Evolutionary conservation across 108 stramenopile species (phyloP).

Genomic region (Skeletonema costatum): DNA sequence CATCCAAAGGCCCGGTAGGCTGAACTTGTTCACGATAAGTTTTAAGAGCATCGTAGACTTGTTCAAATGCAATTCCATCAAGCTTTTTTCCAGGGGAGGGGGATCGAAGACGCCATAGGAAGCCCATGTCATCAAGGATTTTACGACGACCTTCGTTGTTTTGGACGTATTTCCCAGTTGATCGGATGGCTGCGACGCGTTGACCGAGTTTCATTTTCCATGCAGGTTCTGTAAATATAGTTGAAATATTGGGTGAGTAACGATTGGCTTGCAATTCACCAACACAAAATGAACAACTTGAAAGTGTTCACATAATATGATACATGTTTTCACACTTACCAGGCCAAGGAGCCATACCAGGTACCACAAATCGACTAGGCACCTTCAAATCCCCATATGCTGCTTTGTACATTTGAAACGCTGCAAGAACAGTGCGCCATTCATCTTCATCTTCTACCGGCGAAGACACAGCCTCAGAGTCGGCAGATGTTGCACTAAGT

Average conservation of each 20-base stretch:
- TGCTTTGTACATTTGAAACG: conserved; percentile 88
- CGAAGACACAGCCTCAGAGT: conserved; percentile 5
- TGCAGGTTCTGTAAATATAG: conserved; percentile 42
- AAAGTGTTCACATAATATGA: conserved; percentile 5
- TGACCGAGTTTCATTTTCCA: conserved; percentile 82
- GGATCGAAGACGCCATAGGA: conserved; percentile 82
- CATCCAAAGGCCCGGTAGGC: conserved; percentile 47
- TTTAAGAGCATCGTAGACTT: conserved; percentile 79
- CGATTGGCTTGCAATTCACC: neutral
- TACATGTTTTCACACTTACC: conserved; percentile 51
- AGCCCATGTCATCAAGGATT: conserved; percentile 80
- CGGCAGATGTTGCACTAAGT: conserved; percentile 11
- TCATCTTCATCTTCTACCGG: conserved; percentile 65
- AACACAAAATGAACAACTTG: neutral
- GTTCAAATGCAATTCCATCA: conserved; percentile 65
- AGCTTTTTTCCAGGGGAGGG: conserved; percentile 48
- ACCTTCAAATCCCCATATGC: conserved; percentile 90
- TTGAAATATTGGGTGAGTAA: neutral
- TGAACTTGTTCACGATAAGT: conserved; percentile 68
- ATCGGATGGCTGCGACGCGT: conserved; percentile 76
- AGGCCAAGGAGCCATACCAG: conserved; percentile 84
- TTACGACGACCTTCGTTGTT: conserved; percentile 63
- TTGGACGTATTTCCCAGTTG: conserved; percentile 78
- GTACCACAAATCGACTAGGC: conserved; percentile 81
- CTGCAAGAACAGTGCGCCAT: conserved; percentile 73